Evolutionary conservation across 2,329 filamentous ascomycete genomes (phyloP).

Genomic region (Boeremia lycopersici): DNA sequence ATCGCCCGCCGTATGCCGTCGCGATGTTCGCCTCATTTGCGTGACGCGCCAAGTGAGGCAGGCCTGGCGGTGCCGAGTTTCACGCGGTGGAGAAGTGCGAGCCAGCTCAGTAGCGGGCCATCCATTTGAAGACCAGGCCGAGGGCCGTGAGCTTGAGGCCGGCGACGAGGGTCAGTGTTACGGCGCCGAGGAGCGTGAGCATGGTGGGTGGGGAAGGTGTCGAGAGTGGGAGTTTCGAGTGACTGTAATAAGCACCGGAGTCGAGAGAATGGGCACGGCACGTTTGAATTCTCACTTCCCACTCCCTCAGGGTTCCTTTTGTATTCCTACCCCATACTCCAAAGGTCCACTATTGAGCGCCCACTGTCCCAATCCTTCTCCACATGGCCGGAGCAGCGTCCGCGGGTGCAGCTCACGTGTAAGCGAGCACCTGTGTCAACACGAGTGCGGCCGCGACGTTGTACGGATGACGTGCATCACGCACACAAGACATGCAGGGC

Average conservation of each 20-base stretch:
- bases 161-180: constrained; percentile 31
- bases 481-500: constrained; percentile 11
- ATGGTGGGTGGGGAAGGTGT: neutral
- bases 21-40: neutral
- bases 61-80: neutral
- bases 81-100: no score
- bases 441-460: constrained; percentile 1
- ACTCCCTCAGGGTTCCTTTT: constrained; percentile 8
- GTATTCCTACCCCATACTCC: constrained; percentile 1
- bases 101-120: constrained; percentile 25
- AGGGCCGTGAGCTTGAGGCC: constrained; percentile 41
- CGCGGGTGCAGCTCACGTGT: constrained; percentile 6
- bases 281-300: no score
- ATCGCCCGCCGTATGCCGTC: neutral
- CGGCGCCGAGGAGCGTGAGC: constrained; percentile 14
- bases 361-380: constrained; percentile 9
- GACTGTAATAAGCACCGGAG: neutral
- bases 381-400: constrained; percentile 3
- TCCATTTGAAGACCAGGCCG: constrained; percentile 36
- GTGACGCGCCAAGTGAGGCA: neutral
- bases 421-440: neutral
- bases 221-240: neutral
- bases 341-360: constrained; percentile 3
- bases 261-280: neutral
- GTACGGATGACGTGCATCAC: constrained; percentile 16